phyloP scores from a whole-genome alignment of 2,329 filamentous ascomycete species.

The Cryphonectria carpinicola region DNA sequence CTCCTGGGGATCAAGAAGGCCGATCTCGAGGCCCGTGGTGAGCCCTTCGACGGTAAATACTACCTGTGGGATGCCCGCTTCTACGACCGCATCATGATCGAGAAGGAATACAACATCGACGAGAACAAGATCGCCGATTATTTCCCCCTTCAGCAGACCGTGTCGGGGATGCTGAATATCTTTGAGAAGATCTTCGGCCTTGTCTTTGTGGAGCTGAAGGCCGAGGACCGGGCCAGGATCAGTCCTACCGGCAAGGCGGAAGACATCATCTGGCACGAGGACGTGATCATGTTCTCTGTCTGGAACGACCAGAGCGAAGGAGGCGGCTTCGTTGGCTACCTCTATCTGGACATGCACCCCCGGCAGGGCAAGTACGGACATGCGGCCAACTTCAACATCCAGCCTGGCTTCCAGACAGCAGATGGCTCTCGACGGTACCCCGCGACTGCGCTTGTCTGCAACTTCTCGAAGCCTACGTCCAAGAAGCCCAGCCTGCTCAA shows the following conservation, averaged over 20 bases:
- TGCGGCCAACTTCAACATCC: constrained; percentile 82
- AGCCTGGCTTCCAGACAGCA: constrained; percentile 69
- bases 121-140: constrained; percentile 82
- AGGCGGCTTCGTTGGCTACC: constrained; percentile 75
- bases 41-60: constrained; percentile 69
- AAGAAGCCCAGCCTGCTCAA: constrained; percentile 80
- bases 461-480: constrained; percentile 79
- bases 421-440: constrained; percentile 74
- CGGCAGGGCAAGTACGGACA: constrained; percentile 83
- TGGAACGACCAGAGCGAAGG: constrained; percentile 78
- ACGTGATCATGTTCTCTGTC: constrained; percentile 81
- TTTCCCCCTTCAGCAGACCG: constrained; percentile 76
- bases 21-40: constrained; percentile 63
- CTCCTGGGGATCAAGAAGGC: constrained; percentile 76
- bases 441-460: constrained; percentile 80
- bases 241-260: constrained; percentile 70
- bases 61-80: constrained; percentile 84
- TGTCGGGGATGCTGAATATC: constrained; percentile 78
- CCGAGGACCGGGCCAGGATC: constrained; percentile 66
- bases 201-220: constrained; percentile 72
- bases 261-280: constrained; percentile 80
- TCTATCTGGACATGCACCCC: constrained; percentile 82
- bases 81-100: constrained; percentile 79
- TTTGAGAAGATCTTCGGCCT: constrained; percentile 84
- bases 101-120: constrained; percentile 79